These are phyloP conservation scores for Galeopsis tetrahit DNA, from an alignment of 257 asterid genomes.

Conservation along the genomic window DNA sequence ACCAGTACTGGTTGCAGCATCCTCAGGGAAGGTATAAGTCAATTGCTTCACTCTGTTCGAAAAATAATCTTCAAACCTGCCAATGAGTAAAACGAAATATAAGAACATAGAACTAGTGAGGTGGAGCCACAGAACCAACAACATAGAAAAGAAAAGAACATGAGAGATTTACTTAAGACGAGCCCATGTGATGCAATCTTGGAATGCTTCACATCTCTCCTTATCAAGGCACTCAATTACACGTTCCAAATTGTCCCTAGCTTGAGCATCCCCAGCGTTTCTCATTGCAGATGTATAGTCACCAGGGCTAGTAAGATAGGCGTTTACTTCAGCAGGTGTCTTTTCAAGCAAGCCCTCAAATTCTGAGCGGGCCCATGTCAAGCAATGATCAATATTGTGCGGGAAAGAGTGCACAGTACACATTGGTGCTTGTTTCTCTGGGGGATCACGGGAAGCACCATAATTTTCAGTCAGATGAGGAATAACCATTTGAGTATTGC, in stretches of 20 bases:
- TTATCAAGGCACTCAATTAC: conserved; percentile 75
- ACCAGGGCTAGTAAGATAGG: conserved; percentile 69
- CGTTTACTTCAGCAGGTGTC: conserved; percentile 89
- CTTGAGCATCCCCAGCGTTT: conserved; percentile 94
- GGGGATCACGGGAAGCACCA: conserved; percentile 96
- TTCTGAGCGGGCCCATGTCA: conserved; percentile 97
- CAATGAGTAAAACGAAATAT: conserved; percentile 19
- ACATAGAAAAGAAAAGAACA: not conserved
- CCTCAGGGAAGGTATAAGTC: conserved; percentile 87
- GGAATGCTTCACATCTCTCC: conserved; percentile 80
- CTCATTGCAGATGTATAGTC: conserved; percentile 74
- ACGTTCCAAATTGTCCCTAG: conserved; percentile 87
- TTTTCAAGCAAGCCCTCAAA: conserved; percentile 95
- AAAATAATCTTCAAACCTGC: conserved; percentile 92
- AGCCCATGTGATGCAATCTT: conserved; percentile 86
- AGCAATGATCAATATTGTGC: conserved; percentile 91
- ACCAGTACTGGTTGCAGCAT: conserved; percentile 86
- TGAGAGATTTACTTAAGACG: conserved; percentile 62
- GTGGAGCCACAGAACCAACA: not conserved
- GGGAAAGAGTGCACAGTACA: conserved; percentile 96
- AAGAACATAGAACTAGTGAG: conserved; percentile 29
- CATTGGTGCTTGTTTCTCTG: conserved; percentile 98
- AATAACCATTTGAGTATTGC: conserved; percentile 91
- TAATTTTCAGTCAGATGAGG: conserved; percentile 95
- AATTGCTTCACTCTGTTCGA: conserved; percentile 80